Percentiles rank a stretch among this genome's conserved stretches.
These are phyloP conservation scores for Aspergillus ostianus DNA, from an alignment of 495 filamentous ascomycete species.

Conservation along the genomic window DNA sequence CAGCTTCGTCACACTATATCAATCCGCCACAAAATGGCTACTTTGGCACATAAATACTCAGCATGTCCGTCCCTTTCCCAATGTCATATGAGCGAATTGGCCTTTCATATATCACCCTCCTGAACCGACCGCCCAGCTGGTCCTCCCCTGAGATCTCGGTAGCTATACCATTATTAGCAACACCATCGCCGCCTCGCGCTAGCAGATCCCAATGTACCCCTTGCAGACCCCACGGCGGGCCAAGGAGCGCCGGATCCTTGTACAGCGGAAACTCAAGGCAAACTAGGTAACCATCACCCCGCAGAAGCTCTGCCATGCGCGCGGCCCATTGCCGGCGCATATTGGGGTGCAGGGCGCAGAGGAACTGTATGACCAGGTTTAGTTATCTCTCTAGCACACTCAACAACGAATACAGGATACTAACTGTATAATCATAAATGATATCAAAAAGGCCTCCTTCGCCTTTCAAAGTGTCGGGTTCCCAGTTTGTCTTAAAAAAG, in stretches of 20 bases:
- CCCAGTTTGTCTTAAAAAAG: conserved; percentile 61
- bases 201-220: conserved; percentile 36
- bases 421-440: conserved; percentile 76
- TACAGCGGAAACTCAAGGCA: conserved; percentile 45
- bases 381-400: too few species aligned
- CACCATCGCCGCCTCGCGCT: too few species aligned
- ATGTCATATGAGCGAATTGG: too few species aligned
- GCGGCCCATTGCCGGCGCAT: conserved; percentile 31
- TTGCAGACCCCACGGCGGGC: conserved; percentile 40
- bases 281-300: conserved; percentile 32
- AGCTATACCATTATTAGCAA: too few species aligned
- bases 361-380: conserved; percentile 28
- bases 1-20: too few species aligned
- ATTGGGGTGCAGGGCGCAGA: conserved; percentile 41
- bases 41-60: too few species aligned
- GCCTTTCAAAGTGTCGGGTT: conserved; percentile 26
- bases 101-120: too few species aligned
- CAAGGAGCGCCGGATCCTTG: conserved; percentile 32
- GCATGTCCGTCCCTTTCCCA: too few species aligned
- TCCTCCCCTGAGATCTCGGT: too few species aligned
- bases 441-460: too few species aligned
- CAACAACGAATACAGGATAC: conserved; percentile 19
- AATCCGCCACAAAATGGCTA: too few species aligned
- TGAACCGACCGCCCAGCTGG: too few species aligned
- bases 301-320: conserved; percentile 34